Evolutionary conservation across 768 basidiomycete species (phyloP).

Genomic region (Kwoniella shandongensis): DNA sequence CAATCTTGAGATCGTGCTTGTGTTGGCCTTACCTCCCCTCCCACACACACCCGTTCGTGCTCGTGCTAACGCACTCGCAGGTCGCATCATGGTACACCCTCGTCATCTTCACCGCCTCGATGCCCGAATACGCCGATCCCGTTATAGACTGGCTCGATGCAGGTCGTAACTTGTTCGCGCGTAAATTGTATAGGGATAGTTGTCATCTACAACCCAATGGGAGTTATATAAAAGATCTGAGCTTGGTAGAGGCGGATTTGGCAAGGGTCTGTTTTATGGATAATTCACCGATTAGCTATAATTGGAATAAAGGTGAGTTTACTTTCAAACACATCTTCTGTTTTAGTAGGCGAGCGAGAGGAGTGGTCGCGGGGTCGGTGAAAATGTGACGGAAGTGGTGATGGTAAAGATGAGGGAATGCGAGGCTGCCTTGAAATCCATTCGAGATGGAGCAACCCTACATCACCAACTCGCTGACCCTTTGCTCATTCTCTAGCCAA

Average conservation of each 20-base stretch:
- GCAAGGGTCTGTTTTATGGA: constrained; percentile 92
- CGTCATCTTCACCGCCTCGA: constrained; percentile 97
- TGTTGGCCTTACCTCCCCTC: not conserved
- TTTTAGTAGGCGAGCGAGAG: too few relatives aligned
- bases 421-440: too few relatives aligned
- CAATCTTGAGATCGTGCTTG: too few relatives aligned
- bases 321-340: too few relatives aligned
- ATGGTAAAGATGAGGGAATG: too few relatives aligned
- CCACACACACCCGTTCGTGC: too few relatives aligned
- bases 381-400: too few relatives aligned
- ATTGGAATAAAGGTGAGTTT: constrained; percentile 83
- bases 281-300: constrained; percentile 92
- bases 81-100: constrained; percentile 98
- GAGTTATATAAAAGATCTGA: constrained; percentile 89
- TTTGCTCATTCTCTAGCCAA: constrained; percentile 64
- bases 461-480: too few relatives aligned
- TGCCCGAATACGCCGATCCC: constrained; percentile 99
- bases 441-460: too few relatives aligned
- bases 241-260: constrained; percentile 83
- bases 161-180: constrained; percentile 82
- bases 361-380: too few relatives aligned
- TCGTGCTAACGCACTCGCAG: constrained; percentile 55
- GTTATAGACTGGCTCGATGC: constrained; percentile 99
- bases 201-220: constrained; percentile 91
- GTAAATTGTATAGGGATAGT: constrained; percentile 89